These are phyloP conservation scores for Massariosphaeria phaeospora DNA, from an alignment of 495 filamentous ascomycete genomes.

Conservation along the genomic window DNA sequence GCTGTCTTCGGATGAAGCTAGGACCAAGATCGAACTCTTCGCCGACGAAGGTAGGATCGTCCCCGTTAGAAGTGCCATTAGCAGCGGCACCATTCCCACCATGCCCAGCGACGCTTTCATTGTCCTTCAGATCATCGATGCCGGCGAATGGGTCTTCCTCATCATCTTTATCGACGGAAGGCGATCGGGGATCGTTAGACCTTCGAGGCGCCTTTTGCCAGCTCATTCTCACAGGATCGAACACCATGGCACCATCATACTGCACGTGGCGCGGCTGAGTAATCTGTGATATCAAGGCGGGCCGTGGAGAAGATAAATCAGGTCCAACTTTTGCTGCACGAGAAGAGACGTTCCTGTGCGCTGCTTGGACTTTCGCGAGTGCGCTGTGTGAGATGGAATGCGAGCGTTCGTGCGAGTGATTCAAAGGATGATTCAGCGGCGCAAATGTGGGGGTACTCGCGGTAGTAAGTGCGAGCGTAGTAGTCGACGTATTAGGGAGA, in stretches of 20 bases:
- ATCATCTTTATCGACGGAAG: conserved; percentile 44
- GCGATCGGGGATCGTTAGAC: conserved; percentile 29
- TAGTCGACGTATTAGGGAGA: conserved; percentile 31
- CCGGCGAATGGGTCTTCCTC: conserved; percentile 76
- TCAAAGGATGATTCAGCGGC: conserved; percentile 38
- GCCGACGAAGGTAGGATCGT: conserved; percentile 44
- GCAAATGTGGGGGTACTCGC: conserved; percentile 32
- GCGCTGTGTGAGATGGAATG: conserved; percentile 30
- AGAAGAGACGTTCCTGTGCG: conserved; percentile 33
- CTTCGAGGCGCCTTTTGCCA: conserved; percentile 62
- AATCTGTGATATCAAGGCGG: conserved; percentile 90
- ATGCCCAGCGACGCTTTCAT: conserved; percentile 30
- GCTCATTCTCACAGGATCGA: conserved; percentile 92
- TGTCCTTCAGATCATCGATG: conserved; percentile 62
- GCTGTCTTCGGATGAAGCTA: conserved; percentile 81
- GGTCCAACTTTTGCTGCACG: conserved; percentile 49
- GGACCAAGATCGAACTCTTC: conserved; percentile 98
- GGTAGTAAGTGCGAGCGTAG: conserved; percentile 33
- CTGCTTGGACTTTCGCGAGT: conserved; percentile 25
- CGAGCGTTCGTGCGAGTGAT: conserved; percentile 37
- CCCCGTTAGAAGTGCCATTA: conserved; percentile 25
- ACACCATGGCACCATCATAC: conserved; percentile 92
- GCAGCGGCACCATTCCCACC: conserved; percentile 17
- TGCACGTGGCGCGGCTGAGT: conserved; percentile 70
- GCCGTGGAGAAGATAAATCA: conserved; percentile 44